Evolutionary conservation across 257 asterid species (phyloP), one percentile per base, ranked within the genome.

Genomic region (Plantago ovata): DNA sequence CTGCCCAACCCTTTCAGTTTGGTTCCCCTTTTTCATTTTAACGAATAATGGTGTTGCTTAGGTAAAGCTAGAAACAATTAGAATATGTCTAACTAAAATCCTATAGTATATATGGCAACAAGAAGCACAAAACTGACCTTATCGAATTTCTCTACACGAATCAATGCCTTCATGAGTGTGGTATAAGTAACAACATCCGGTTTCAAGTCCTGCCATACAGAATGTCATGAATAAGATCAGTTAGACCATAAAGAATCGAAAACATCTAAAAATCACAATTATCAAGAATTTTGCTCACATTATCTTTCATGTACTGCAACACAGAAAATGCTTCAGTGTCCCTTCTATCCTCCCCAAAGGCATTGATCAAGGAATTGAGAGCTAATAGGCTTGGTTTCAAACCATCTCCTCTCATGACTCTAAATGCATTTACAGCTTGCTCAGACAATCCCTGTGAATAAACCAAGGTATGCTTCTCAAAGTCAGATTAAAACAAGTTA

Each of bases 141-240:
- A 42, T 85, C 94, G 38, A 76, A 92, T 58, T 84, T 88, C 86
- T 92, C 96, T 38, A 81, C 94, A 12, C 95, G 96, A 62, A 92
- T 72, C 63, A 92, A 69, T n/a, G 86, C 77, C 80, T 92, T 92
- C 96, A 92, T 92, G 66, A 92, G 94, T 18, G 98, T 92, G 65
- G 98, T 92, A 77, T 88, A 88, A 14, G 96, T 88, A 47, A 92
- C 86, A 64, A 88, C 96, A 61, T 92, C 98, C 19, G 96, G 87
- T 77, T 82, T 85, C 79, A 88, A 52, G 66, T 80, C 79, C 98
- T 92, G 93, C 72, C 77, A 38, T 71, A 48, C 4, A 62, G 58
- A 59, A 44, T 54, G 76, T 36, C 42, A 63, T 43, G 43, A 14
- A 44, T 11, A 36, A 52, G 24, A 14, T 57, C 51, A 70, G 64